Evolutionary conservation across 805 yeast species (phyloP), one percentile per base, ranked within the genome.

Genomic region (Candida ficus): DNA sequence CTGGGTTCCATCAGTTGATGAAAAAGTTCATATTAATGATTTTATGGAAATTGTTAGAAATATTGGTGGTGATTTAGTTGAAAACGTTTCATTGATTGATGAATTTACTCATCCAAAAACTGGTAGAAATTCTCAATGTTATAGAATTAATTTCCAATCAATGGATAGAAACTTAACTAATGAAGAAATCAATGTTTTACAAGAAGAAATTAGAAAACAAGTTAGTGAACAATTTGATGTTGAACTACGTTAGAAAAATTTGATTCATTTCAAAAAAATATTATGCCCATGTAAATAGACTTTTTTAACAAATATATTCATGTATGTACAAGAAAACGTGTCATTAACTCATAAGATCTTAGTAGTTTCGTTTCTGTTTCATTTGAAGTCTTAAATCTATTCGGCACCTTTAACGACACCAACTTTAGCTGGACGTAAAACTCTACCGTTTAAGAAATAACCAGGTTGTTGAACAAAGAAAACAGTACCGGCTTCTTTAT

Each of bases 141-240:
- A 87, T 71, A 71, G 99, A 50, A 75, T 93, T 44, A 83, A 83
- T 57, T 93, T 88, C 64, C 98, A 93, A 65, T 84, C 96, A 2
- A 90, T 93, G 97, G 97, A 91, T 53, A 76, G 96, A 54, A 83
- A 84, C 43, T 68, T 93, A 50, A 87, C 95, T 20, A 88, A 84
- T 57, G 82, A 76, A 2, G 98, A 93, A 60, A 74, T 93, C 40
- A 91, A 91, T 56, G 68, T 54, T 1, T 65, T 88, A 35, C 95
- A 93, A 57, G 73, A 74, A 2, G 59, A 66, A 29, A 85, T 91
- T 20, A 78, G 86, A 46, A 50, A 59, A 1, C 73, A 72, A n/a
- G 68, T 93, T 49, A 66, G 63, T 16, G 57, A 67, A 6, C 65
- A 58, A 33, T 82, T 71, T 53, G 66, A 68, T 3, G 80, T 89